Percentiles rank a stretch among this genome's conserved stretches.
These are phyloP conservation scores for Citrullus colocynthis DNA, from an alignment of 306 rosid species.

Conservation along the genomic window DNA sequence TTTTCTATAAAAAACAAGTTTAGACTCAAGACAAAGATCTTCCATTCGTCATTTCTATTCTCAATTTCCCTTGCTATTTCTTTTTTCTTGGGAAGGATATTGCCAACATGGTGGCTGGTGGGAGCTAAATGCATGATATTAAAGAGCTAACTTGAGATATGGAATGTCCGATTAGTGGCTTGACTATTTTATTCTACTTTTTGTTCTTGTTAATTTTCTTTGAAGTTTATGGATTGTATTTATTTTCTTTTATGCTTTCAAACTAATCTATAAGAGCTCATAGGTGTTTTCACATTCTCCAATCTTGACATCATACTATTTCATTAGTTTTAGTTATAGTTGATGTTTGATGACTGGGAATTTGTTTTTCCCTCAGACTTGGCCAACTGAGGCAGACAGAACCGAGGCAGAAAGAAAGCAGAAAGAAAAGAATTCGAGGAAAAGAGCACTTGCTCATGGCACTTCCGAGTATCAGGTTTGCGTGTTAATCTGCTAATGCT, in stretches of 20 bases:
- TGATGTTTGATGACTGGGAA: background rate
- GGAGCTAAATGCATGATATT: background rate
- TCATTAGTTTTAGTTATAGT: background rate
- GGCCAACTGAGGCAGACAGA: slow-evolving; percentile 93
- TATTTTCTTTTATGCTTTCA: background rate
- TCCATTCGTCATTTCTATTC: background rate
- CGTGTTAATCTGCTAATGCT: background rate
- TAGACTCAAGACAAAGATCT: background rate
- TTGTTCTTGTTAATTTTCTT: background rate
- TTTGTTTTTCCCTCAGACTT: slow-evolving; percentile 43
- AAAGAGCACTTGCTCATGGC: slow-evolving; percentile 59
- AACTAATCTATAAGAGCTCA: background rate
- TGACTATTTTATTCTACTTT: background rate
- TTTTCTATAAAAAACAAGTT: background rate
- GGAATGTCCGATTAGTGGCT: background rate
- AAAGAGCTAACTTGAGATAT: background rate
- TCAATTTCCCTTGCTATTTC: background rate
- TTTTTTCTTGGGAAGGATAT: background rate
- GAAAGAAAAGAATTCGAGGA: slow-evolving; percentile 43
- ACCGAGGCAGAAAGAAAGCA: slow-evolving; percentile 44
- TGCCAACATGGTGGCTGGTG: background rate
- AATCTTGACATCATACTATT: background rate
- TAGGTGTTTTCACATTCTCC: background rate
- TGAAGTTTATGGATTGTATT: background rate
- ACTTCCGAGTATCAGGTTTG: slow-evolving; percentile 93